phyloP scores from a whole-genome alignment of 2,329 filamentous ascomycete species.

The Apiospora marii region DNA sequence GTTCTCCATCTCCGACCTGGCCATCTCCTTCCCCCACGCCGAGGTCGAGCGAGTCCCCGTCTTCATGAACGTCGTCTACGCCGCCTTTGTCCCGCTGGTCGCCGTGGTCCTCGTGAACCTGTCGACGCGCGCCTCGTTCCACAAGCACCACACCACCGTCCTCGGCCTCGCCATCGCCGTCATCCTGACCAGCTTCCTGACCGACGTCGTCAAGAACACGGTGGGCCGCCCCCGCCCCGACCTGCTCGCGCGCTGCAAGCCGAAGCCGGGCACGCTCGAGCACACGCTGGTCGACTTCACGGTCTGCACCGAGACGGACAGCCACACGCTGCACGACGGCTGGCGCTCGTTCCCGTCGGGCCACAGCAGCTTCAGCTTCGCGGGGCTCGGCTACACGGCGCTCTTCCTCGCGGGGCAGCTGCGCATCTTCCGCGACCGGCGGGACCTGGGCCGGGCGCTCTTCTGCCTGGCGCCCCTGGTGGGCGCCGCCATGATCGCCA shows the following conservation, averaged over 20 bases:
- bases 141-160: constrained; percentile 86
- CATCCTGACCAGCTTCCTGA: constrained; percentile 81
- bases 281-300: constrained; percentile 67
- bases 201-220: constrained; percentile 89
- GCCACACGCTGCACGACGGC: constrained; percentile 78
- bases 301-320: constrained; percentile 76
- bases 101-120: constrained; percentile 73
- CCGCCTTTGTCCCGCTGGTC: constrained; percentile 73
- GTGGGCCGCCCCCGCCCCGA: constrained; percentile 76
- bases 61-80: constrained; percentile 81
- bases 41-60: constrained; percentile 84
- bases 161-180: constrained; percentile 82
- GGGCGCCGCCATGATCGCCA: constrained; percentile 72
- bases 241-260: constrained; percentile 79
- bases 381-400: constrained; percentile 77
- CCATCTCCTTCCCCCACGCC: constrained; percentile 88
- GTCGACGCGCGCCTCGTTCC: constrained; percentile 66
- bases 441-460: constrained; percentile 64
- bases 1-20: constrained; percentile 86
- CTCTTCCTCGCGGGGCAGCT: constrained; percentile 75
- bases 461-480: constrained; percentile 66
- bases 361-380: constrained; percentile 81
- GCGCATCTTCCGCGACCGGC: constrained; percentile 59
- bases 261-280: constrained; percentile 57
- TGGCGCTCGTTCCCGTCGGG: constrained; percentile 86